A percentile compares a stretch with the other conserved stretches of the same genome.
Evolutionary conservation across 2,329 filamentous ascomycete species (phyloP).

Genomic region (Cladophialophora bantiana): DNA sequence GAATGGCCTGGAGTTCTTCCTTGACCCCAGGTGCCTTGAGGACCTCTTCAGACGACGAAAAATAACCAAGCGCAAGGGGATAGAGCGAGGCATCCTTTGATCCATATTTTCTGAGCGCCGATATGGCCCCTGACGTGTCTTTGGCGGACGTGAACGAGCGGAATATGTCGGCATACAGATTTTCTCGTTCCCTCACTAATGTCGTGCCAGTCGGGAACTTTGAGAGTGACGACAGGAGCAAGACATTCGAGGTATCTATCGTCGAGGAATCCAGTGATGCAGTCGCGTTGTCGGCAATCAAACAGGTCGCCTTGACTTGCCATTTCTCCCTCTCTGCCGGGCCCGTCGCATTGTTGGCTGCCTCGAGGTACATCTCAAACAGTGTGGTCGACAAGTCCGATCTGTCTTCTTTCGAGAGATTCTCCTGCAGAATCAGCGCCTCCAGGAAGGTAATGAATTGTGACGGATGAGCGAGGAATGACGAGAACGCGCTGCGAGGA

Average conservation of each 20-base stretch:
- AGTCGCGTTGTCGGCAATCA: conserved; percentile 74
- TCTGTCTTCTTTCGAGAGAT: conserved; percentile 75
- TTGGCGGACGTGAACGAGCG: conserved; percentile 91
- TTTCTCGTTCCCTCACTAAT: conserved; percentile 91
- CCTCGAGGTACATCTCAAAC: conserved; percentile 98
- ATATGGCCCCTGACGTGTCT: conserved; percentile 89
- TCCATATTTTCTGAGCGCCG: conserved; percentile 88
- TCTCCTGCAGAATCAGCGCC: conserved; percentile 76
- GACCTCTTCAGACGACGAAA: conserved; percentile 81
- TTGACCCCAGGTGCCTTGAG: conserved; percentile 78
- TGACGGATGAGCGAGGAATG: conserved; percentile 91
- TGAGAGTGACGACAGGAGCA: conserved; percentile 89
- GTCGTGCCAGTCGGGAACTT: conserved; percentile 90
- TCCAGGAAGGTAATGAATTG: conserved; percentile 94
- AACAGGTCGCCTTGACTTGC: conserved; percentile 87
- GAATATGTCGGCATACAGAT: conserved; percentile 93
- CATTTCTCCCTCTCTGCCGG: conserved; percentile 71
- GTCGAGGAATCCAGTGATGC: conserved; percentile 52
- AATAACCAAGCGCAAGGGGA: conserved; percentile 88
- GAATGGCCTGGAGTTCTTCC: conserved; percentile 79
- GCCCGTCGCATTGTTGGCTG: conserved; percentile 77
- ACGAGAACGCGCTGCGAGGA: conserved; percentile 89
- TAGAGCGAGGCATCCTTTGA: conserved; percentile 90
- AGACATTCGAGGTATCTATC: conserved; percentile 93
- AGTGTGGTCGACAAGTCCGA: conserved; percentile 91